Conservation (phyloP, 2,329 filamentous ascomycete genomes). For the Dothideomycetidae sp. region DNA sequence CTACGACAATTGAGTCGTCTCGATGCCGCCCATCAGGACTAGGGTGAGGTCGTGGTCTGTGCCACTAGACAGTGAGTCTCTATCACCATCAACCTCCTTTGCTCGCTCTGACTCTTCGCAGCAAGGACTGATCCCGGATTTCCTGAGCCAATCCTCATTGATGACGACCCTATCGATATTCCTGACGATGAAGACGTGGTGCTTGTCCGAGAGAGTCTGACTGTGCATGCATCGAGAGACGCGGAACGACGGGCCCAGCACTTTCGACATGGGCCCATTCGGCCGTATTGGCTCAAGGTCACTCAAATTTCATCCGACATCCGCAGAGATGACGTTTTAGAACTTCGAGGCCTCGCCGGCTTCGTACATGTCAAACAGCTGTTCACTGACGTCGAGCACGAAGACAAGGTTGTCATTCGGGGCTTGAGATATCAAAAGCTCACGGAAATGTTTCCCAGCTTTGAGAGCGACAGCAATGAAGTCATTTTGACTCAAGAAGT, state of each 20-base stretch:
- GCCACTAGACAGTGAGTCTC: no score
- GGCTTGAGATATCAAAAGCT: constrained; percentile 1
- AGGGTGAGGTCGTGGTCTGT: no score
- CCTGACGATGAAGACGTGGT: constrained; percentile 4
- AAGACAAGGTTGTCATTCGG: constrained; percentile 1
- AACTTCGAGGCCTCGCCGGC: not conserved
- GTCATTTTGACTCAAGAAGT: constrained; percentile 3
- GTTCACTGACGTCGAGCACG: constrained; percentile 1
- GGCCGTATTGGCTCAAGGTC: constrained; percentile 4
- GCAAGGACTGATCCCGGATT: no score
- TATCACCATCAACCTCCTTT: no score
- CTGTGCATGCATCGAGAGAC: not conserved
- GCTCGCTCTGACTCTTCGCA: not conserved
- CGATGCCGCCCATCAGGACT: no score
- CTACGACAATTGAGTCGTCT: no score
- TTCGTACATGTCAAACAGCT: constrained; percentile 2
- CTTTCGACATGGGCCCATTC: not conserved
- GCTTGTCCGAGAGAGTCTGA: not conserved
- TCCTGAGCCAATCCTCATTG: no score
- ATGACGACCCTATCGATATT: not conserved
- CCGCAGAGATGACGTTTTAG: not conserved
- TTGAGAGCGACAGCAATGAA: not conserved
- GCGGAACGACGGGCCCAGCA: not conserved
- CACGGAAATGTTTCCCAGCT: not conserved
- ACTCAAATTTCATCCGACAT: no score